These are phyloP conservation scores for Phlebiopsis flavidoalba DNA, from an alignment of 768 basidiomycete genomes.

Conservation along the genomic window DNA sequence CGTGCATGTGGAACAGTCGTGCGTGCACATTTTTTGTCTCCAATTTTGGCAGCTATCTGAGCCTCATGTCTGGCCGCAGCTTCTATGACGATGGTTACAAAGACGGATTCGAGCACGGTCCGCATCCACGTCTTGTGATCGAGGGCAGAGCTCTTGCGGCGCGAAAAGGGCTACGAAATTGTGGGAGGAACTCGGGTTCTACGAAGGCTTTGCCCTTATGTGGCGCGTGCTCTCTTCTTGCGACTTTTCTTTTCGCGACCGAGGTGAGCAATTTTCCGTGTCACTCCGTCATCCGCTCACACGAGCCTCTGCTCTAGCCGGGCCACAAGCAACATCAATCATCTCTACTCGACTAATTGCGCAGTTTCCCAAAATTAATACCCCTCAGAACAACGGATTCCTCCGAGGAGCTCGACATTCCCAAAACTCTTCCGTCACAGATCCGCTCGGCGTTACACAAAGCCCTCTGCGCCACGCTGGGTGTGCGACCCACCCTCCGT, in stretches of 20 bases:
- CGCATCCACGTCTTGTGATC: constrained; percentile 82
- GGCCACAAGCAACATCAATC: constrained; percentile 54
- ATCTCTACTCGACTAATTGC: constrained; percentile 74
- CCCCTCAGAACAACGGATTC: constrained; percentile 44
- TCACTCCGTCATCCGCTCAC: no score
- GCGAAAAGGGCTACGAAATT: constrained; percentile 91
- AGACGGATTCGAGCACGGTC: constrained; percentile 81
- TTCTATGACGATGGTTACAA: constrained; percentile 78
- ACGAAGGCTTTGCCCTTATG: constrained; percentile 75
- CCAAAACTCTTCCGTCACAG: constrained; percentile 71
- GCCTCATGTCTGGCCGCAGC: constrained; percentile 30
- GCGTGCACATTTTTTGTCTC: background rate
- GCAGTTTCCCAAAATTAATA: constrained; percentile 77
- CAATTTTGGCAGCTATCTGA: background rate
- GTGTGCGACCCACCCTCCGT: constrained; percentile 48
- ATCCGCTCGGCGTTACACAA: constrained; percentile 88
- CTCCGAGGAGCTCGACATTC: constrained; percentile 65
- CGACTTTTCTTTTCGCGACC: constrained; percentile 5
- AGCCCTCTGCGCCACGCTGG: constrained; percentile 77
- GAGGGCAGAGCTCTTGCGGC: constrained; percentile 87
- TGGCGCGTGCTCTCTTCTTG: constrained; percentile 59
- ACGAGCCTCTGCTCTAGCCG: constrained; percentile 40
- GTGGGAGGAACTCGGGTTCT: constrained; percentile 96
- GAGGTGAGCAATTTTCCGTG: no score
- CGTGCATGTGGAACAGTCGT: constrained; percentile 62